Evolutionary conservation across 2,329 filamentous ascomycete species (phyloP), one percentile per base, ranked within the genome.

Genomic region (Didymella pinodella): DNA sequence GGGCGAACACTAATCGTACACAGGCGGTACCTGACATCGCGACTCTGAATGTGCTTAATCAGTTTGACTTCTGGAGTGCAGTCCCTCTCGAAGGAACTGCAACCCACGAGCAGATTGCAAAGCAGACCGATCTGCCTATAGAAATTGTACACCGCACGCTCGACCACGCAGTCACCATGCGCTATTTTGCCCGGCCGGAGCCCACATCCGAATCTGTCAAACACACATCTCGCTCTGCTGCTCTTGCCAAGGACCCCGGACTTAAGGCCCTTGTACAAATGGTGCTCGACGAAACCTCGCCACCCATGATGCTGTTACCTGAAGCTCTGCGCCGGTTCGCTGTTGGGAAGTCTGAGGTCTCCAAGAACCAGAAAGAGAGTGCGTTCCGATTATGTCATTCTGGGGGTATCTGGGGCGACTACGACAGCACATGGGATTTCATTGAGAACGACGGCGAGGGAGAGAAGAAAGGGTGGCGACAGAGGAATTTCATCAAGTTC

Each of bases 401-500:
- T 36, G 32, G 32, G 3, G 32, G 32, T 7, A 16, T 36, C 14
- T 36, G 32, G 32, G 32, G 32, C 7, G 32, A 36, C 32, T 36
- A 36, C 32, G 32, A 36, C 16, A 36, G n/a, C 32, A 36, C 32
- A 11, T 36, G 32, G 32, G 32, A 36, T 36, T 36, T 36, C 16
- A n/a, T 36, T 18, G 32, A 36, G 16, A 36, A 36, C 32, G 32
- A 36, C 7, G 32, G 32, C 11, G 32, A 36, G 3, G 32, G 32
- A n/a, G 16, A 36, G 4, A 36, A 36, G 14, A 36, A 36, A 14
- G 32, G 32, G 16, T 36, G 32, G 32, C 32, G 32, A 7, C 32
- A 36, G 16, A 36, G 32, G 16, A 36, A 36, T 16, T 36, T 36
- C 54, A 68, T 68, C 34, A 67, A 64, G 44, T 75, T 72, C 47